These are phyloP conservation scores for Blumeria hordei DNA, from an alignment of 2,329 filamentous ascomycete genomes.

Conservation along the genomic window DNA sequence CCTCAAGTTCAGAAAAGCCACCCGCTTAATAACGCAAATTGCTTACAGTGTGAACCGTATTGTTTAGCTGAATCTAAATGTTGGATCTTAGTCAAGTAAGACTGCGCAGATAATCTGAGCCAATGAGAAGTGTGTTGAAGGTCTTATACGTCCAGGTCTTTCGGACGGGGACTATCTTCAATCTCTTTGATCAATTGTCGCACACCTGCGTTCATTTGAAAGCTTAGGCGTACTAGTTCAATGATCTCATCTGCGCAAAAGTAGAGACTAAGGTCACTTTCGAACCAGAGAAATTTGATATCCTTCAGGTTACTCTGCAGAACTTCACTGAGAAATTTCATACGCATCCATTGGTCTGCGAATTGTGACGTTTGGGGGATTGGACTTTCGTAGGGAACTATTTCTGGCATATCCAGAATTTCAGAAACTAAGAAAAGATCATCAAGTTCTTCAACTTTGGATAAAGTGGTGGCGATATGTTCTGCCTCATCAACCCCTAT, in stretches of 20 bases:
- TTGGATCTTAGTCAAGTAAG: no score
- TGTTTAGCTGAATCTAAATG: no score
- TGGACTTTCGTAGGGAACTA: background rate
- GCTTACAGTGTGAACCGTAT: no score
- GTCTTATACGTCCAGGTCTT: background rate
- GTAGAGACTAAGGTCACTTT: constrained; percentile 39
- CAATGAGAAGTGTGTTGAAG: no score
- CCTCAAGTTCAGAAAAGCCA: no score
- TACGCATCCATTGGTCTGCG: constrained; percentile 33
- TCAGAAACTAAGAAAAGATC: constrained; percentile 27
- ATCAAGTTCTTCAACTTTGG: constrained; percentile 1
- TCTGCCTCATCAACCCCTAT: constrained; percentile 41
- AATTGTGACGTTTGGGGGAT: constrained; percentile 34
- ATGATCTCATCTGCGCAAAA: constrained; percentile 35
- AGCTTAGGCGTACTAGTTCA: constrained; percentile 36
- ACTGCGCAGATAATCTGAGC: no score
- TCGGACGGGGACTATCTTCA: constrained; percentile 18
- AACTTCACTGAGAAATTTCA: constrained; percentile 39
- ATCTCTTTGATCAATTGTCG: constrained; percentile 35
- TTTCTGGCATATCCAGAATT: background rate
- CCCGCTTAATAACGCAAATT: no score
- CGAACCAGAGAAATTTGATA: constrained; percentile 36
- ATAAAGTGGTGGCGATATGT: constrained; percentile 22
- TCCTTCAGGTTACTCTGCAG: constrained; percentile 42
- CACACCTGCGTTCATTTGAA: constrained; percentile 33